A percentile compares a stretch with the other conserved stretches of the same genome.
These are phyloP conservation scores for Schwanniomyces vanrijiae DNA, from an alignment of 805 yeast species.

Conservation along the genomic window DNA sequence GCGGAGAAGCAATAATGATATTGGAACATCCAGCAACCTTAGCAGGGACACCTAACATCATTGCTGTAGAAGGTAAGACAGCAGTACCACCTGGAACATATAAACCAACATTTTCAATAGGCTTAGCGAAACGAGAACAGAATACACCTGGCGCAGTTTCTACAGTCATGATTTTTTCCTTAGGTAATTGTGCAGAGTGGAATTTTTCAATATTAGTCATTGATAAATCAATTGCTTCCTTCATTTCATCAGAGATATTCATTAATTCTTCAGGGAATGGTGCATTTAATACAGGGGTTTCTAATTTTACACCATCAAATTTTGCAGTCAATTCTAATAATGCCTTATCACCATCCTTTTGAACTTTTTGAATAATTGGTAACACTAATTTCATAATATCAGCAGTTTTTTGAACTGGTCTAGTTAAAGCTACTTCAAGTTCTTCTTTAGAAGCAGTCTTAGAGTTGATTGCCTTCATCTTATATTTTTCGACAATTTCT, in stretches of 20 bases:
- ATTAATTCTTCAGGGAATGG: conserved; percentile 83
- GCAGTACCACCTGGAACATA: conserved; percentile 99
- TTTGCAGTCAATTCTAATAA: conserved; percentile 85
- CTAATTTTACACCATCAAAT: conserved; percentile 80
- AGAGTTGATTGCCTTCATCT: conserved; percentile 46
- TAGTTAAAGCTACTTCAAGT: conserved; percentile 64
- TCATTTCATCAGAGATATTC: conserved; percentile 71
- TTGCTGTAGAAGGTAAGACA: conserved; percentile 93
- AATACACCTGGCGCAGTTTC: conserved; percentile 94
- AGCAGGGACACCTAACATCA: conserved; percentile 99
- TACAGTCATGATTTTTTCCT: conserved; percentile 65
- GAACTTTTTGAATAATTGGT: conserved; percentile 84
- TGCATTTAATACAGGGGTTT: conserved; percentile 74
- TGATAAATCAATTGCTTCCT: conserved; percentile 84
- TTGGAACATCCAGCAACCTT: conserved; percentile 95
- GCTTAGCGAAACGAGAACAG: conserved; percentile 93
- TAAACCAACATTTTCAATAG: conserved; percentile 91
- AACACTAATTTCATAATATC: conserved; percentile 90
- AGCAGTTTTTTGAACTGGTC: conserved; percentile 95
- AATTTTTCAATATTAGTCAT: conserved; percentile 85
- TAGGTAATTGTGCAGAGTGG: conserved; percentile 89
- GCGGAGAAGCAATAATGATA: conserved; percentile 93
- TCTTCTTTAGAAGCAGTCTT: conserved; percentile 38
- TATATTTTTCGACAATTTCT: conserved; percentile 35
- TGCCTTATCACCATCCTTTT: conserved; percentile 79